Evolutionary conservation across 2,329 filamentous ascomycete species (phyloP), one percentile per base, ranked within the genome.

Genomic region (Coleophoma eucalyptorum): DNA sequence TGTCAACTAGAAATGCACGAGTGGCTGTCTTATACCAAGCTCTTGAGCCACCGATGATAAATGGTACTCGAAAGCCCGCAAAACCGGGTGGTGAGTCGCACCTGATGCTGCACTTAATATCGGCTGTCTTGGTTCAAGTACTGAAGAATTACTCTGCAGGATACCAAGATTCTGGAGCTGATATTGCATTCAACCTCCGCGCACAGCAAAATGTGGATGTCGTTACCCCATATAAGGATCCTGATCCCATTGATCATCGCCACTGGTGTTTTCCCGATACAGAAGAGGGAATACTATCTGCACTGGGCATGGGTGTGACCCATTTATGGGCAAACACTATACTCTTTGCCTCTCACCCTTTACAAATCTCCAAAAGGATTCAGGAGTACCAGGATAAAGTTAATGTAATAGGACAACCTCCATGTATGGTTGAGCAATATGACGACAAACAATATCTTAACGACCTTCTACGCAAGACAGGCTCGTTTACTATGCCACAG

Each of bases 311-410:
- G 35, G 72, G 72, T 0, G 70, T 71, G 0, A 78, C 70, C 1
- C 69, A 74, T 54, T 59, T 78, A 3, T 78, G 75, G 74, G 73
- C 74, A 1, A 79, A 79, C 54, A 79, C 75, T 0, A 72, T 78
- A 38, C 58, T 78, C 1, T 79, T 78, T 55, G 65, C 68, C 0
- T 65, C 67, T 0, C 75, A 79, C 58, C 74, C 76, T 2, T 62
- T 79, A 0, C 75, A 80, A 50, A 66, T 53, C 0, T 76, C 73
- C 0, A 16, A 56, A 1, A 53, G 49, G 2, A 56, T 78, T 6
- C 55, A 59, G 1, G 42, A 56, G 7, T 59, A 65, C 40, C 59
- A 65, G 6, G 56, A 67, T 7, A 38, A 53, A 0, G 20, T 79
- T 0, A 62, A 57, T 5, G 59, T 79, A 0, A 59, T 78, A 4